Base-by-base conservation (phyloP, 1,284 basidiomycete species). In the Trametes sp. region DNA sequence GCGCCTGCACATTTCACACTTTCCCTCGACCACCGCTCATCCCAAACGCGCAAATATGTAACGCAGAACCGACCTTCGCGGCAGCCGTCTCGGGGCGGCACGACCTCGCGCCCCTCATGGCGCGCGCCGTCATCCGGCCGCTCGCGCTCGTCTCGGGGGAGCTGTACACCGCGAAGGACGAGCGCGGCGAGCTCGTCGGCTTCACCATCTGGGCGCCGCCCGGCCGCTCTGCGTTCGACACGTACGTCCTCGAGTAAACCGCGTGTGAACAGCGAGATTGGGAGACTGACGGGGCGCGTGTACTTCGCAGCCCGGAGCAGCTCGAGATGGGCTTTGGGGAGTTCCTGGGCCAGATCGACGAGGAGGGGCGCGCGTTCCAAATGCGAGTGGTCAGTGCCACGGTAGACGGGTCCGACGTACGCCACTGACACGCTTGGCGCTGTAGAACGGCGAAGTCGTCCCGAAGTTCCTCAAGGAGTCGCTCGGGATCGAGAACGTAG, bases 131-230 rank as follows among this genome's bases (percentile, higher is more conserved):
- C 35, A 56, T 61, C 38, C 49, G 31, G n/a, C 60, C 60, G 11
- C 42, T 57, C 45, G 60, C 48, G 26, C 41, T 28, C 44, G 45
- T 48, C 26, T 28, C 45, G 13, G 55, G 62, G 11, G 65, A 66
- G 26, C 51, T 63, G 52, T 66, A 61, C 55, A 58, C 56, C 28
- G 65, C 65, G 2, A 45, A 33, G 26, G 55, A 66, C 35, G 61
- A 57, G 48, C 44, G 52, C 6, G 61, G 58, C 11, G 44, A 16
- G 21, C 54, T 66, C 44, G 50, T 63, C 33, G 64, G 64, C 11
- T 66, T 60, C 29, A 53, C 57, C 31, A 8, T 57, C 0, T 66
- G 56, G 54, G 21, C 57, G 13, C 51, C 38, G 1, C 59, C 63
- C 1, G 63, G 60, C 2, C n/a, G 62, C 10, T 24, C 50, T 14